Conservation (phyloP, 2,329 filamentous ascomycete genomes). For the Exophiala mesophila region DNA sequence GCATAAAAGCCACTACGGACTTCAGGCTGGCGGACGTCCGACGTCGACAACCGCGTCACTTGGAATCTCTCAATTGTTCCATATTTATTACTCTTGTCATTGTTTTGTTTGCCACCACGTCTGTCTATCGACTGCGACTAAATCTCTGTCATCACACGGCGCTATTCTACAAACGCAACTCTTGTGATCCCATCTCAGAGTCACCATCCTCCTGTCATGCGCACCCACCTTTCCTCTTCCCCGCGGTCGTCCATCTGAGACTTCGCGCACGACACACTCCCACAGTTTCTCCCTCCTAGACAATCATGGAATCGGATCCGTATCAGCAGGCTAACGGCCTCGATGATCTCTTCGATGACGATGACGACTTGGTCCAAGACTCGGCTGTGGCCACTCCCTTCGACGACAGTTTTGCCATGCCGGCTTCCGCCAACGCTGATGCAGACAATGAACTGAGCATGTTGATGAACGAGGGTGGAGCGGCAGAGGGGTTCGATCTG, state of each 20-base stretch:
- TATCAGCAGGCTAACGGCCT: slow-evolving; percentile 25
- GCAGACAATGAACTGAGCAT: slow-evolving; percentile 26
- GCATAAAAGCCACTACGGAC: too few species aligned
- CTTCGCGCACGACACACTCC: background rate
- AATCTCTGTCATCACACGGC: too few species aligned
- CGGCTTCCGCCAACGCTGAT: slow-evolving; percentile 1
- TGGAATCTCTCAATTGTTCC: too few species aligned
- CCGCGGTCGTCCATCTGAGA: background rate
- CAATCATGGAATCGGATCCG: slow-evolving; percentile 16
- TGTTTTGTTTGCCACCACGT: too few species aligned
- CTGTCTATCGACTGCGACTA: too few species aligned
- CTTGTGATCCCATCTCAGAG: background rate
- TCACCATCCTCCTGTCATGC: background rate
- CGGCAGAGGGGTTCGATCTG: slow-evolving; percentile 21
- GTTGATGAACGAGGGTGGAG: slow-evolving; percentile 32
- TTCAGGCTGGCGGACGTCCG: too few species aligned
- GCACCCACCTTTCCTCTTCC: too few species aligned
- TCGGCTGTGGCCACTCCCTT: slow-evolving; percentile 9
- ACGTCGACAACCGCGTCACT: too few species aligned
- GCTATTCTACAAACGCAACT: background rate
- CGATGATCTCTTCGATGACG: slow-evolving; percentile 23
- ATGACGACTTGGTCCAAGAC: slow-evolving; percentile 12
- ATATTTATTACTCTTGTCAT: too few species aligned
- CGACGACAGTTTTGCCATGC: slow-evolving; percentile 18
- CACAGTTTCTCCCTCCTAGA: background rate